phyloP scores from a whole-genome alignment of 352 stramenopile genomes.

The Pythium rishiriense region DNA sequence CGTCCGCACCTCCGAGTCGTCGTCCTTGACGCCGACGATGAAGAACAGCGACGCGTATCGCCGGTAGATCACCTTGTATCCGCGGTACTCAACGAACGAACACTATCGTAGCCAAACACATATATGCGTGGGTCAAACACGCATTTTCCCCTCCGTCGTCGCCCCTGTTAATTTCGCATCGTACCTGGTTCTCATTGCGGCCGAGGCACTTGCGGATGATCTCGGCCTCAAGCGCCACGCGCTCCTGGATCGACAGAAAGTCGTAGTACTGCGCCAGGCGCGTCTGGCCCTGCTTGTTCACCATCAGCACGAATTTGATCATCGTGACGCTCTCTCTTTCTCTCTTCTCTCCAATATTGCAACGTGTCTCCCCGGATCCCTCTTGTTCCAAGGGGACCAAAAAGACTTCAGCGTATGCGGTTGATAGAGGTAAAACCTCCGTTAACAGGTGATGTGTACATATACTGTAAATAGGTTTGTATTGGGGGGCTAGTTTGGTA shows the following conservation, averaged over 20 bases:
- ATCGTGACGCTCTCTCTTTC: conserved; percentile 40
- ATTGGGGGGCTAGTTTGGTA: no score
- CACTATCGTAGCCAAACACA: conserved; percentile 71
- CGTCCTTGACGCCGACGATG: conserved; percentile 98
- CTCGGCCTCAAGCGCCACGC: conserved; percentile 97
- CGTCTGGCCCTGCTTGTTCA: conserved; percentile 99
- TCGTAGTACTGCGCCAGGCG: conserved; percentile 99
- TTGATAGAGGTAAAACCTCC: conserved; percentile 10
- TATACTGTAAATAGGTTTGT: background rate
- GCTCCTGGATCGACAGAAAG: conserved; percentile 98
- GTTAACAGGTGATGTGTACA: conserved; percentile 3
- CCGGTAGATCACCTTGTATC: conserved; percentile 99
- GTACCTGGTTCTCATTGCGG: conserved; percentile 95
- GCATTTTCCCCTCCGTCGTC: background rate
- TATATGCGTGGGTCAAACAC: background rate
- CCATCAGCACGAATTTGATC: conserved; percentile 96
- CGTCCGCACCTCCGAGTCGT: conserved; percentile 83
- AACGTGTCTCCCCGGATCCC: conserved; percentile 9
- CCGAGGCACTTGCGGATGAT: conserved; percentile 99
- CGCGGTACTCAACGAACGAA: conserved; percentile 99
- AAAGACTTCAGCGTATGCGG: conserved; percentile 10
- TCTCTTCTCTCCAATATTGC: conserved; percentile 3
- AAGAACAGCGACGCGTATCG: conserved; percentile 99
- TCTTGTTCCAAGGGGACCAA: background rate
- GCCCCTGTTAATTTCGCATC: background rate